phyloP scores from a whole-genome alignment of 306 rosid species.

The Gleditsia sinensis region DNA sequence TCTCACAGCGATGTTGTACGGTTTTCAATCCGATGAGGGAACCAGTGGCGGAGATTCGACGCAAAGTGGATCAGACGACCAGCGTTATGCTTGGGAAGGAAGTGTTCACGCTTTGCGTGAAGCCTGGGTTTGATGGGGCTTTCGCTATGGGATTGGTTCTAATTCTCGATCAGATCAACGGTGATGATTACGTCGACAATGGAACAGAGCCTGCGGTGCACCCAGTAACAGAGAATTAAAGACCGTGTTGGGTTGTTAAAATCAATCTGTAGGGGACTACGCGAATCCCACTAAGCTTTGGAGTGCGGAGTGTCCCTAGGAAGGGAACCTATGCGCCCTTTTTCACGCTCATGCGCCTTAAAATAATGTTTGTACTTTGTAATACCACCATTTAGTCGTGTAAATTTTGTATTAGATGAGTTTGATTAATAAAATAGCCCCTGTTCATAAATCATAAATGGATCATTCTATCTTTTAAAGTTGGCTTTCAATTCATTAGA shows the following conservation, averaged over 20 bases:
- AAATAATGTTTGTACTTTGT: neutral
- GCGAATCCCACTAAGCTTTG: neutral
- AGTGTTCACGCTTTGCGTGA: slow-evolving; percentile 78
- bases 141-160: slow-evolving; percentile 89
- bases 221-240: slow-evolving; percentile 44
- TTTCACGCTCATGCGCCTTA: neutral
- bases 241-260: too few species aligned
- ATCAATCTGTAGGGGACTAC: neutral
- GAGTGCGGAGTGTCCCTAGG: neutral
- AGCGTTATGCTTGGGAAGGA: slow-evolving; percentile 84
- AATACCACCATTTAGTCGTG: neutral
- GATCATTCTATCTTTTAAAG: neutral
- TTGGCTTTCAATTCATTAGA: neutral
- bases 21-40: slow-evolving; percentile 46
- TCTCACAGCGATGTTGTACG: slow-evolving; percentile 66
- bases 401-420: neutral
- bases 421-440: too few species aligned
- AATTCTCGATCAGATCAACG: slow-evolving; percentile 82
- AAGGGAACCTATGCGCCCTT: neutral
- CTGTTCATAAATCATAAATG: neutral
- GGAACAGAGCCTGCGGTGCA: slow-evolving; percentile 42
- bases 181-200: slow-evolving; percentile 42
- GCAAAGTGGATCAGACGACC: slow-evolving; percentile 85
- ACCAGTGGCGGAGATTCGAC: slow-evolving; percentile 80
- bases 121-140: slow-evolving; percentile 82